These are phyloP conservation scores for Sedum album DNA, from an alignment of 164 flowering plant species.

Conservation along the genomic window DNA sequence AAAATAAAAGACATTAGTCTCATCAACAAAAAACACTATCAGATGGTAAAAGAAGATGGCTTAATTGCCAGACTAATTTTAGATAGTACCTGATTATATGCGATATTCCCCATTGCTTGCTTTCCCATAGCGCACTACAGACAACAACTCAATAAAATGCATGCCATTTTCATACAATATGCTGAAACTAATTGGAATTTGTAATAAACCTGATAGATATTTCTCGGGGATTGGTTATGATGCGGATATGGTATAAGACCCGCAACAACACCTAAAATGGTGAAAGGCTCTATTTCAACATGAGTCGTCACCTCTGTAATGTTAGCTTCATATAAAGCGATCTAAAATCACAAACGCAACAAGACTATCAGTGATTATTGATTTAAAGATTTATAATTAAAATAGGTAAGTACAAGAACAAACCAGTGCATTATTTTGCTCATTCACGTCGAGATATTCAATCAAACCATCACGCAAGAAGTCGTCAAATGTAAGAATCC, in stretches of 20 bases:
- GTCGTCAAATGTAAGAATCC: slow-evolving; percentile 73
- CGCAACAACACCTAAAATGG: no score
- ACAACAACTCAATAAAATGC: neutral
- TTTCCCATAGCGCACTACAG: slow-evolving; percentile 95
- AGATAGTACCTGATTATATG: slow-evolving; percentile 77
- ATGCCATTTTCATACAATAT: neutral
- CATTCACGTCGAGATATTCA: no score
- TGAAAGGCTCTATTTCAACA: no score
- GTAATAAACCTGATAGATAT: slow-evolving; percentile 81
- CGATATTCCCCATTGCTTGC: slow-evolving; percentile 99
- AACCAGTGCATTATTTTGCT: slow-evolving; percentile 96
- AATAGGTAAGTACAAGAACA: slow-evolving; percentile 16
- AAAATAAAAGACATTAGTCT: slow-evolving; percentile 11
- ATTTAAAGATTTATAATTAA: neutral
- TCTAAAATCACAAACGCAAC: slow-evolving; percentile 26
- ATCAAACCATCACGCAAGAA: no score
- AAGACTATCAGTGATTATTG: neutral
- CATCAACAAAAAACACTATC: neutral
- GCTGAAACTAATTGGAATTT: neutral
- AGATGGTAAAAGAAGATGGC: neutral
- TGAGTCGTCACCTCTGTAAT: slow-evolving; percentile 70
- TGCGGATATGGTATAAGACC: no score
- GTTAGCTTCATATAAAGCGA: slow-evolving; percentile 82
- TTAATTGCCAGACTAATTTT: neutral
- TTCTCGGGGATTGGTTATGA: no score